These are phyloP conservation scores for Triticum urartu DNA, from an alignment of 176 grass and related monocot species.

Conservation along the genomic window DNA sequence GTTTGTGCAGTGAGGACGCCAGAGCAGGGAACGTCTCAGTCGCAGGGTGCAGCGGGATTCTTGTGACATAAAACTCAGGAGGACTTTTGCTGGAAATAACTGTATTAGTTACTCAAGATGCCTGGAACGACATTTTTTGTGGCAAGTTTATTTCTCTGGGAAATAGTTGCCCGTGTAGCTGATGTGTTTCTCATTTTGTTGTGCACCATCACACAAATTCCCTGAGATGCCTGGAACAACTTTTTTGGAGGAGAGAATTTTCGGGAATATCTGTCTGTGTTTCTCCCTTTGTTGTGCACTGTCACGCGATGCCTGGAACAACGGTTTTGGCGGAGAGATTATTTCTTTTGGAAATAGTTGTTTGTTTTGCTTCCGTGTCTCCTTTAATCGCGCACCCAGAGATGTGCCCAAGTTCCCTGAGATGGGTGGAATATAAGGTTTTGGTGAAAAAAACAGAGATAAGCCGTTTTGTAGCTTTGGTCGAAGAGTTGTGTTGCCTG, in stretches of 20 bases:
- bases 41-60: not conserved
- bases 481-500: not conserved
- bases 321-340: no score
- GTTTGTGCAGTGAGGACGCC: slow-evolving; percentile 5
- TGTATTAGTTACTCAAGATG: not conserved
- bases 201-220: not conserved
- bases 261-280: no score
- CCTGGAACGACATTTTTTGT: not conserved
- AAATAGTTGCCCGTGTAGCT: not conserved
- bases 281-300: no score
- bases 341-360: no score
- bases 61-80: not conserved
- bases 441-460: not conserved
- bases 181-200: not conserved
- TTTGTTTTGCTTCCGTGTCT: no score
- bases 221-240: not conserved
- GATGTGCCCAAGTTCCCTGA: no score
- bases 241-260: not conserved
- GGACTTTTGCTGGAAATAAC: not conserved
- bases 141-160: not conserved
- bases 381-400: no score
- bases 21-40: not conserved
- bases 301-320: no score
- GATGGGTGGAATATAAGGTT: no score
- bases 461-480: not conserved